A percentile compares a stretch with the other conserved stretches of the same genome.
Conservation (phyloP, 2,329 filamentous ascomycete genomes). For the Onygenales sp. region DNA sequence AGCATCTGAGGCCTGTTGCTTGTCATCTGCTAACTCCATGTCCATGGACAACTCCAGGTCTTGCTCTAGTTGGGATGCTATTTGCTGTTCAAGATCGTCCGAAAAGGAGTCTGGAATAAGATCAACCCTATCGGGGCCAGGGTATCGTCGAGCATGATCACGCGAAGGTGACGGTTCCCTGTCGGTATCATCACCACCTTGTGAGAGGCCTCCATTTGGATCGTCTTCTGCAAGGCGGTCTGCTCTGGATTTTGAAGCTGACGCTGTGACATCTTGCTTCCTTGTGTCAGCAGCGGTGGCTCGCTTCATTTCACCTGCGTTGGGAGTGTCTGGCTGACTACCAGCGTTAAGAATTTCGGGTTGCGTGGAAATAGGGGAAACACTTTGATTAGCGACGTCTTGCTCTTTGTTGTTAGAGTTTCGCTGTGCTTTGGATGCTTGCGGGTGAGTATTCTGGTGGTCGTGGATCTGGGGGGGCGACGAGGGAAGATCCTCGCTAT, state of each 20-base stretch:
- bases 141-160: neutral
- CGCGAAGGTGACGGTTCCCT: neutral
- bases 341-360: no score
- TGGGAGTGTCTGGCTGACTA: no score
- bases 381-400: neutral
- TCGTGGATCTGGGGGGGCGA: slow-evolving; percentile 23
- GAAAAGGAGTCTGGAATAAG: slow-evolving; percentile 25
- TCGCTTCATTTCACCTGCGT: no score
- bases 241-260: no score
- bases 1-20: neutral
- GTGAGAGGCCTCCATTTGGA: no score
- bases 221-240: no score
- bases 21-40: slow-evolving; percentile 8
- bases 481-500: slow-evolving; percentile 22
- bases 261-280: no score
- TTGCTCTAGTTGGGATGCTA: slow-evolving; percentile 36
- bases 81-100: slow-evolving; percentile 34
- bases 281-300: no score
- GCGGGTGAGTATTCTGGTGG: neutral
- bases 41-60: slow-evolving; percentile 33
- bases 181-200: neutral
- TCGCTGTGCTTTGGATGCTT: neutral
- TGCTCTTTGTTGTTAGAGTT: neutral
- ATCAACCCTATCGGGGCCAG: slow-evolving; percentile 7
- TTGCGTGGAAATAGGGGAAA: neutral